These are phyloP conservation scores for Primulina eburnea DNA, from an alignment of 257 asterid species.

Conservation along the genomic window DNA sequence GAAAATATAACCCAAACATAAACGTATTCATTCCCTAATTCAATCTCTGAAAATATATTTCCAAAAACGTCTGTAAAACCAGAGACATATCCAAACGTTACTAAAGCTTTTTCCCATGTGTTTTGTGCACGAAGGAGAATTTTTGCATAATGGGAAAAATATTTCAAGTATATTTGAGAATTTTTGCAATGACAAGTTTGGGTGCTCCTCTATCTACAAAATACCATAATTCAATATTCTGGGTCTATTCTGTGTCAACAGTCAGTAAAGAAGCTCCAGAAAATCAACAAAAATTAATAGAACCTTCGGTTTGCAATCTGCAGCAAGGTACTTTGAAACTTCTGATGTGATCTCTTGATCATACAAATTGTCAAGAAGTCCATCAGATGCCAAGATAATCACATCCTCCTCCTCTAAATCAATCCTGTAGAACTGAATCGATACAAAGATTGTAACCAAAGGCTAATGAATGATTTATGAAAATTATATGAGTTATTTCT, in stretches of 20 bases:
- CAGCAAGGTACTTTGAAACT: conserved; percentile 48
- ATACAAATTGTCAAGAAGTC: conserved; percentile 76
- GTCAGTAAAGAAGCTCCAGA: background rate
- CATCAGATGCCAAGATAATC: conserved; percentile 69
- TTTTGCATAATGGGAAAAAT: no score
- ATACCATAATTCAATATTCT: no score
- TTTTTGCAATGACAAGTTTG: no score
- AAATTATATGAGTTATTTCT: conserved; percentile 7
- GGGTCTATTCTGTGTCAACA: background rate
- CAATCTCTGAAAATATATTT: no score
- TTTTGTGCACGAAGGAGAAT: no score
- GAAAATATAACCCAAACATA: no score
- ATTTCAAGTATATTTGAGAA: no score
- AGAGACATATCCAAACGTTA: no score
- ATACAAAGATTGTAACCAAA: conserved; percentile 4
- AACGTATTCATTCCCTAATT: no score
- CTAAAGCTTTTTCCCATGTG: no score
- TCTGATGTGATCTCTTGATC: conserved; percentile 59
- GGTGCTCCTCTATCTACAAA: no score
- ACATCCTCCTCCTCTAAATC: conserved; percentile 69
- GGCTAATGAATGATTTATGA: background rate
- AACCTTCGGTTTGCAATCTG: conserved; percentile 55
- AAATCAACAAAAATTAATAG: conserved; percentile 1
- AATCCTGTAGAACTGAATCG: conserved; percentile 53
- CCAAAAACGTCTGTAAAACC: background rate